Conservation (phyloP, 768 basidiomycete species). For the Aureoboletus auriporus region DNA sequence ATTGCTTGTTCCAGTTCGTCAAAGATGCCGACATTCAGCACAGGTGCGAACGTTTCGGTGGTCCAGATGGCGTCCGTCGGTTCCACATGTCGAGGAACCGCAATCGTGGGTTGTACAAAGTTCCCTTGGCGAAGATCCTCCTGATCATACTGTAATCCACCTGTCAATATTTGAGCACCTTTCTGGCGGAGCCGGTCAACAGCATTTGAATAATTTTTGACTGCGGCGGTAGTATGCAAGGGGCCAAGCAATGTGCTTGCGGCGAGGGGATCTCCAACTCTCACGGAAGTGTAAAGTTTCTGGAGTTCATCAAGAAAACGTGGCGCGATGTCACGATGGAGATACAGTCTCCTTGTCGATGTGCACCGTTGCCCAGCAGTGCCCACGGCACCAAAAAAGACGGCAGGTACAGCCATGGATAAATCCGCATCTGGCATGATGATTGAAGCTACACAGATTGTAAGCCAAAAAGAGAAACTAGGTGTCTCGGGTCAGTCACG, state of each 20-base stretch:
- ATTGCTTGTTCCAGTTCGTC: constrained; percentile 86
- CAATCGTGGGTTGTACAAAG: constrained; percentile 87
- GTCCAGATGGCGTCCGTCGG: constrained; percentile 61
- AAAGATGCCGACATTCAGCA: constrained; percentile 82
- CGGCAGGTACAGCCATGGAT: constrained; percentile 80
- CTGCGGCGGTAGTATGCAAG: constrained; percentile 67
- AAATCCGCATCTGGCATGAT: constrained; percentile 94
- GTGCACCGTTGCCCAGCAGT: constrained; percentile 79
- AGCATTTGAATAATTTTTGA: constrained; percentile 61
- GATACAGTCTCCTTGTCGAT: constrained; percentile 84
- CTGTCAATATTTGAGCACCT: constrained; percentile 75
- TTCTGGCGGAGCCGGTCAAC: constrained; percentile 56
- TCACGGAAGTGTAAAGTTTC: constrained; percentile 65
- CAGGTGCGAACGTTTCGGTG: constrained; percentile 85
- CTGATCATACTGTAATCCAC: constrained; percentile 55
- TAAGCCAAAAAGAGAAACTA: constrained; percentile 14
- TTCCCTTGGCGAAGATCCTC: constrained; percentile 63
- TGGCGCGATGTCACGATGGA: constrained; percentile 76
- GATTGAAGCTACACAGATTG: constrained; percentile 62
- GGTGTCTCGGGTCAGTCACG: constrained; percentile 17
- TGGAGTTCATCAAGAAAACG: constrained; percentile 74
- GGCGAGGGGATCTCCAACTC: constrained; percentile 83
- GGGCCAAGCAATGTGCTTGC: constrained; percentile 78
- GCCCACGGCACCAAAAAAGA: constrained; percentile 93
- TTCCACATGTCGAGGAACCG: constrained; percentile 58